These are phyloP conservation scores for Lentinula lateritia DNA, from an alignment of 768 basidiomycete species.

Conservation along the genomic window DNA sequence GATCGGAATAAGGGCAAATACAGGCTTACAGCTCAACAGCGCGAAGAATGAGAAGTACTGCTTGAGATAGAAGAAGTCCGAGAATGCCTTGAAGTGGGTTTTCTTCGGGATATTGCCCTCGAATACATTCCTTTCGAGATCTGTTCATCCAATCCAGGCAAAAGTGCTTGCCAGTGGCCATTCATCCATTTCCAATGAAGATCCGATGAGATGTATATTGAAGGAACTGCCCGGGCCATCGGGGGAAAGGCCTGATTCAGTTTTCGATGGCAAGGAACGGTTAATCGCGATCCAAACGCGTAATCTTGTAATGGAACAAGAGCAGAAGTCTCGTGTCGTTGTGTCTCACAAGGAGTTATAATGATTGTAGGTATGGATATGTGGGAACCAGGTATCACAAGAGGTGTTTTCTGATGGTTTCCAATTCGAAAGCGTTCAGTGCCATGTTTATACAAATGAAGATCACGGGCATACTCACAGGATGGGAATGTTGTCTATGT, in stretches of 20 bases:
- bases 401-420: constrained; percentile 11
- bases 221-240: background rate
- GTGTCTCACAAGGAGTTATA: constrained; percentile 40
- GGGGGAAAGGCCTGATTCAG: constrained; percentile 37
- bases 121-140: constrained; percentile 37
- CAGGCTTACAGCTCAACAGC: too few species aligned
- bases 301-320: constrained; percentile 52
- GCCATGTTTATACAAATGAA: background rate
- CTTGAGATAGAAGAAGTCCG: background rate
- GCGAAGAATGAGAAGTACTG: background rate
- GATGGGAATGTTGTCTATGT: background rate
- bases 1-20: too few species aligned
- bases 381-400: constrained; percentile 25
- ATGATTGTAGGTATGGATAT: constrained; percentile 43
- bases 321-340: constrained; percentile 31
- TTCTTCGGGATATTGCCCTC: constrained; percentile 7
- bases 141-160: constrained; percentile 46
- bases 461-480: background rate
- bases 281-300: constrained; percentile 44
- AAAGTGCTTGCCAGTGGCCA: constrained; percentile 49
- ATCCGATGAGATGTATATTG: constrained; percentile 13
- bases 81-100: background rate
- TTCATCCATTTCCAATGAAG: constrained; percentile 42
- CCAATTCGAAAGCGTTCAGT: background rate
- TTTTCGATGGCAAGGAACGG: constrained; percentile 41